phyloP scores from a whole-genome alignment of 2,329 filamentous ascomycete genomes.

The Neospermospora avenae region DNA sequence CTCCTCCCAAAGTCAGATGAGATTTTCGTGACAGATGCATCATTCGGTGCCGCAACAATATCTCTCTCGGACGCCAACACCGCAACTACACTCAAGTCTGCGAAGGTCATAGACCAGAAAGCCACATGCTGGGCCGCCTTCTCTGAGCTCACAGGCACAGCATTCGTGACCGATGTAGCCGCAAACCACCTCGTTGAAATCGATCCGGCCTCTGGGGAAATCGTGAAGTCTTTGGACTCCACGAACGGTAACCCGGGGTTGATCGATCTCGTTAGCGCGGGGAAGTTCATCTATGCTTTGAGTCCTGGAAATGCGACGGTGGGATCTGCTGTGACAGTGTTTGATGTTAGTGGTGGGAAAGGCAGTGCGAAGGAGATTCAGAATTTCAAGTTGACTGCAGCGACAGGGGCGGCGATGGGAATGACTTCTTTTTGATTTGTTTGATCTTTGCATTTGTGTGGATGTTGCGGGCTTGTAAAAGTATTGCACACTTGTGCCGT shows the following conservation, averaged over 20 bases:
- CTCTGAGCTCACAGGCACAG: slow-evolving; percentile 45
- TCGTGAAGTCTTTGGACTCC: slow-evolving; percentile 44
- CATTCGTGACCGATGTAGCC: slow-evolving; percentile 56
- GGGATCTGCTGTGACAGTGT: slow-evolving; percentile 37
- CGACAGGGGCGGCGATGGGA: slow-evolving; percentile 30
- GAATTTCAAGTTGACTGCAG: slow-evolving; percentile 35
- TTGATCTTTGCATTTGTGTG: neutral
- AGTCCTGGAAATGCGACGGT: slow-evolving; percentile 27
- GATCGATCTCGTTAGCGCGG: slow-evolving; percentile 51
- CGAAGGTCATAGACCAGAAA: slow-evolving; percentile 45
- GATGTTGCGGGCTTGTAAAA: neutral
- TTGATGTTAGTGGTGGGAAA: slow-evolving; percentile 37
- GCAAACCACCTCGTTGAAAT: slow-evolving; percentile 55
- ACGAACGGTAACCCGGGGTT: slow-evolving; percentile 48
- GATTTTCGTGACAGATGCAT: slow-evolving; percentile 53
- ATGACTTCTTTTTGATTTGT: neutral
- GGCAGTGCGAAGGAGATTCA: slow-evolving; percentile 32
- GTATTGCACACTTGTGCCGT: no score
- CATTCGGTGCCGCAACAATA: slow-evolving; percentile 53
- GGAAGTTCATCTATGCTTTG: slow-evolving; percentile 56
- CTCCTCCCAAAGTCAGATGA: slow-evolving; percentile 43
- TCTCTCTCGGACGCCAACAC: slow-evolving; percentile 36
- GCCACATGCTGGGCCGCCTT: slow-evolving; percentile 60
- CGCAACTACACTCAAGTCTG: slow-evolving; percentile 34
- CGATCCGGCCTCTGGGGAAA: slow-evolving; percentile 45